These are phyloP conservation scores for Apiotrichum gamsii DNA, from an alignment of 1,284 basidiomycete genomes.

Conservation along the genomic window DNA sequence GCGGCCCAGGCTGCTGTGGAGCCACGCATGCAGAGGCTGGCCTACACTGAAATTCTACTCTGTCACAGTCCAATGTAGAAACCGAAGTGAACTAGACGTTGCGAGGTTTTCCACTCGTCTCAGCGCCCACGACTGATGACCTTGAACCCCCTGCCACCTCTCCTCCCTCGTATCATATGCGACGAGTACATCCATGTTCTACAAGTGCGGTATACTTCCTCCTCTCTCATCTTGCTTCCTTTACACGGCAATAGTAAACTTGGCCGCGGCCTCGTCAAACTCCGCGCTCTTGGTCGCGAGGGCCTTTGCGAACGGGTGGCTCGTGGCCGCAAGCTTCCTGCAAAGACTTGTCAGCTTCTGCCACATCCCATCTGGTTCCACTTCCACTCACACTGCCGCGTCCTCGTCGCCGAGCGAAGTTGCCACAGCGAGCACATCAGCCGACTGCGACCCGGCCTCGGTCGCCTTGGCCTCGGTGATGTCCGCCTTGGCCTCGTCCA, in stretches of 20 bases:
- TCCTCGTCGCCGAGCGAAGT: constrained; percentile 56
- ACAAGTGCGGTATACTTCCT: too few species aligned
- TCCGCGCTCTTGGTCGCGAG: constrained; percentile 33
- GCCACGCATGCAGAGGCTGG: too few species aligned
- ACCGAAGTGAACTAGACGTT: too few species aligned
- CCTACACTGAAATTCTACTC: too few species aligned
- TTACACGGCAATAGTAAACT: constrained; percentile 51
- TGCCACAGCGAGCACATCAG: constrained; percentile 68
- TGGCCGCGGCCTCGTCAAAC: constrained; percentile 61
- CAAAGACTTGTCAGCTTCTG: background rate
- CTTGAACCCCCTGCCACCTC: too few species aligned
- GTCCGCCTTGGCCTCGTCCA: constrained; percentile 75
- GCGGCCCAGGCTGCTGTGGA: too few species aligned
- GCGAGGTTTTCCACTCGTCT: too few species aligned
- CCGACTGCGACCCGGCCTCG: constrained; percentile 52
- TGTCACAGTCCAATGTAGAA: too few species aligned
- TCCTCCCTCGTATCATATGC: too few species aligned
- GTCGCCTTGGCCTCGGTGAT: constrained; percentile 66
- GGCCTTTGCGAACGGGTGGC: constrained; percentile 40
- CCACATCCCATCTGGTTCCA: background rate
- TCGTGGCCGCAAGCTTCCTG: constrained; percentile 36
- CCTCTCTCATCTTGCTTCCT: too few species aligned
- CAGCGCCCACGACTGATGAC: too few species aligned
- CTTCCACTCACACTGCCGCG: constrained; percentile 58
- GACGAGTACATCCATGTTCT: too few species aligned